A percentile compares a stretch with the other conserved stretches of the same genome.
phyloP scores from a whole-genome alignment of 305 asterid genomes.

The Lippia alba region DNA sequence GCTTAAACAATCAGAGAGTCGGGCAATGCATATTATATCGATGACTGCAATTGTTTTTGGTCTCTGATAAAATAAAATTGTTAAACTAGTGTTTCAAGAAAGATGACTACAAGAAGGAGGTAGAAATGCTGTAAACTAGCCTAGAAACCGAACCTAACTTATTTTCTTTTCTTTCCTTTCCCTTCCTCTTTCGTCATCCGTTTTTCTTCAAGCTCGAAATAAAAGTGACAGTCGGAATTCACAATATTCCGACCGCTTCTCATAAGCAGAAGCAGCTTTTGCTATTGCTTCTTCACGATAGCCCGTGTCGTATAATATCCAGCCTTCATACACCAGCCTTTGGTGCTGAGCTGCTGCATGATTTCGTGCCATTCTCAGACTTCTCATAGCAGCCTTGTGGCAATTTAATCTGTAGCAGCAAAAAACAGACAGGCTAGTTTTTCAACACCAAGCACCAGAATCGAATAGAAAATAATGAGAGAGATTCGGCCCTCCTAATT shows the following conservation, averaged over 20 bases:
- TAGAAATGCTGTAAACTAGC: too few relatives aligned
- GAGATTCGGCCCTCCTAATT: slow-evolving; percentile 18
- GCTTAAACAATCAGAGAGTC: not conserved
- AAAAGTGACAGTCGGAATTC: too few relatives aligned
- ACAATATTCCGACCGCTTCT: slow-evolving; percentile 86
- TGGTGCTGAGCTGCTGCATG: slow-evolving; percentile 69
- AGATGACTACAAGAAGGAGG: too few relatives aligned
- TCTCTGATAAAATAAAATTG: too few relatives aligned
- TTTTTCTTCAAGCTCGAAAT: too few relatives aligned
- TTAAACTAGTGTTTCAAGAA: too few relatives aligned
- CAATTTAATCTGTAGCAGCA: slow-evolving; percentile 66
- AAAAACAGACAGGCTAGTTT: slow-evolving; percentile 20
- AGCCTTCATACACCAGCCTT: slow-evolving; percentile 88
- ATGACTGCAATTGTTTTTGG: too few relatives aligned
- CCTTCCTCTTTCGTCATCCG: too few relatives aligned
- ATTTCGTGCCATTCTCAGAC: slow-evolving; percentile 87
- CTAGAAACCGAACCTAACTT: too few relatives aligned
- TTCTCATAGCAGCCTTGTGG: slow-evolving; percentile 94
- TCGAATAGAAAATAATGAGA: slow-evolving; percentile 10
- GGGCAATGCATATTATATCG: not conserved
- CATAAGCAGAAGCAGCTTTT: slow-evolving; percentile 95
- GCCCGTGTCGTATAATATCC: slow-evolving; percentile 92
- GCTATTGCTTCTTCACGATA: slow-evolving; percentile 79
- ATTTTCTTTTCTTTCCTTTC: too few relatives aligned
- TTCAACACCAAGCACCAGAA: slow-evolving; percentile 6